These are phyloP conservation scores for Coemansia sp. DNA, from an alignment of 192 early-diverging fungal genomes.

Conservation along the genomic window DNA sequence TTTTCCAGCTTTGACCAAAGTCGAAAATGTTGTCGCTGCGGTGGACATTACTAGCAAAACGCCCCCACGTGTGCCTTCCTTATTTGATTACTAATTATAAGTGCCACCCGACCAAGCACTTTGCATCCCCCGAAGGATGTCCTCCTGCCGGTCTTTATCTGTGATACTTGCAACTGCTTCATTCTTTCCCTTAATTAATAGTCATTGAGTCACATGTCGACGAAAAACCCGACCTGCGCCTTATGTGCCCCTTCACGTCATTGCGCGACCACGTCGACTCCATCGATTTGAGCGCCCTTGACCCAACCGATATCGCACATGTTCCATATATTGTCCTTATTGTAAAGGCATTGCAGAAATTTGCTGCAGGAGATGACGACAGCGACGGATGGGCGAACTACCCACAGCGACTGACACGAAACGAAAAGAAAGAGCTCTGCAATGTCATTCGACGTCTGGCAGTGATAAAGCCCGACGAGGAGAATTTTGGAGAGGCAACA, in stretches of 20 bases:
- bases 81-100: conserved; percentile 12
- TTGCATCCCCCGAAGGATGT: not conserved
- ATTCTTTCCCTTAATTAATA: conserved; percentile 34
- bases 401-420: conserved; percentile 34
- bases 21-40: not conserved
- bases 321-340: conserved; percentile 87
- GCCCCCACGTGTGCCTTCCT: not conserved
- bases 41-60: not conserved
- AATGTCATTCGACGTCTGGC: conserved; percentile 60
- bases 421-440: conserved; percentile 71
- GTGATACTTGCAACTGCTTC: not conserved
- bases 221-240: conserved; percentile 73
- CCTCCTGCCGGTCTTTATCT: not conserved
- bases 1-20: not conserved
- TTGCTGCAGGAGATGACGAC: conserved; percentile 61
- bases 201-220: conserved; percentile 93
- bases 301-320: conserved; percentile 73
- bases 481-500: conserved; percentile 90
- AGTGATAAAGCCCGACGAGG: conserved; percentile 64
- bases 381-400: conserved; percentile 12
- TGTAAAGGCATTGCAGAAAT: conserved; percentile 72
- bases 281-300: conserved; percentile 70
- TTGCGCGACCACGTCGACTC: conserved; percentile 63
- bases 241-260: conserved; percentile 80
- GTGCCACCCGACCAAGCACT: not conserved